Conservation (phyloP, 176 grass and related monocot genomes). For the Olyra latifolia region DNA sequence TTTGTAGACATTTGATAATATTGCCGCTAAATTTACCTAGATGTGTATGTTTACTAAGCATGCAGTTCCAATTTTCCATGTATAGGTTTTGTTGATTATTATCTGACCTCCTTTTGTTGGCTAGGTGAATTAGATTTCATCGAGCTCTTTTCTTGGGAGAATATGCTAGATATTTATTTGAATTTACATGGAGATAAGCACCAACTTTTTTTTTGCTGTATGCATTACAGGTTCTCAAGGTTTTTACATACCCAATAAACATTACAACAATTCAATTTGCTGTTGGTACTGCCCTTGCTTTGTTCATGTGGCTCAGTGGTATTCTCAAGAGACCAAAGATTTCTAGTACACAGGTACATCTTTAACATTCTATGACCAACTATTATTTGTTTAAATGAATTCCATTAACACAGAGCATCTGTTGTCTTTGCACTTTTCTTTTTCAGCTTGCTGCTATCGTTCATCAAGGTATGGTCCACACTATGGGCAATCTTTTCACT, state of each 20-base stretch:
- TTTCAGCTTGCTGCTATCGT: constrained; percentile 73
- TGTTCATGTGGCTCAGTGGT: constrained; percentile 72
- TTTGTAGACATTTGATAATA: constrained; percentile 8
- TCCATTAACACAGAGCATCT: not conserved
- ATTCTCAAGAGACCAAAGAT: constrained; percentile 72
- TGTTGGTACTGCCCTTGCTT: constrained; percentile 54
- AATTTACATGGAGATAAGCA: not conserved
- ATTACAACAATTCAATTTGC: constrained; percentile 76
- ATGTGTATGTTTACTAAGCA: not conserved
- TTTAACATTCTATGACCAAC: not conserved
- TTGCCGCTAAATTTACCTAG: not conserved
- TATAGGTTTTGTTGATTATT: not conserved
- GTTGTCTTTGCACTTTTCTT: constrained; percentile 12
- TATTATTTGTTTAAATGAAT: constrained; percentile 24
- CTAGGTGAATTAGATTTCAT: not conserved
- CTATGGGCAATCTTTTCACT: constrained; percentile 89
- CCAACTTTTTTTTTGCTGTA: not conserved
- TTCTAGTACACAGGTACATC: constrained; percentile 62
- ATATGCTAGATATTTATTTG: not conserved
- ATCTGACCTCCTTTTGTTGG: not conserved
- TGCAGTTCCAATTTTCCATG: not conserved
- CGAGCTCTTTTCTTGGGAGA: not conserved
- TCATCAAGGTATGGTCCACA: constrained; percentile 72
- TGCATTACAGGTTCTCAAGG: constrained; percentile 63
- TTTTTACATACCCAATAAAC: constrained; percentile 79